Evolutionary conservation across 805 yeast species (phyloP).

Genomic region (Metschnikowia continentalis): DNA sequence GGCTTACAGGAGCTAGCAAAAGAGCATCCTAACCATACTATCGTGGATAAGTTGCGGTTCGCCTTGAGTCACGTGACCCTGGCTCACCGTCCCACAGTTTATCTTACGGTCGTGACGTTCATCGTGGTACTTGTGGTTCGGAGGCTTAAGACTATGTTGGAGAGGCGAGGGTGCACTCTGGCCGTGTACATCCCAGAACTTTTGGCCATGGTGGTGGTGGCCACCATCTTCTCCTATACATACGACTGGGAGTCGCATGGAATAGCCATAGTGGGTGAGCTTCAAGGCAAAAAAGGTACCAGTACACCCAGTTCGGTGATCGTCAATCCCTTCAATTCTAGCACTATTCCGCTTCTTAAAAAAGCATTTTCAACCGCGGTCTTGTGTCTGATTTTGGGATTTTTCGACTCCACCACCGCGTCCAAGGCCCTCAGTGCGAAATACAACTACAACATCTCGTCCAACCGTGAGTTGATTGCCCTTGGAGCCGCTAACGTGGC

Average conservation of each 20-base stretch:
- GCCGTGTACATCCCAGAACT: slow-evolving; percentile 32
- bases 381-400: slow-evolving; percentile 30
- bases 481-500: slow-evolving; percentile 28
- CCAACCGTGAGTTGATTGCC: slow-evolving; percentile 33
- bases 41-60: slow-evolving; percentile 13
- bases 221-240: slow-evolving; percentile 24
- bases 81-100: slow-evolving; percentile 10
- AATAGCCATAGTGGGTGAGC: slow-evolving; percentile 28
- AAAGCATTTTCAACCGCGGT: slow-evolving; percentile 27
- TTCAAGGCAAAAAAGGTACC: slow-evolving; percentile 8
- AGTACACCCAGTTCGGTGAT: background rate
- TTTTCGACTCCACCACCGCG: slow-evolving; percentile 35
- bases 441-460: slow-evolving; percentile 29
- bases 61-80: slow-evolving; percentile 4
- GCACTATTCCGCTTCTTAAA: slow-evolving; percentile 21
- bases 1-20: slow-evolving; percentile 20
- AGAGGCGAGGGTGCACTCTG: slow-evolving; percentile 13
- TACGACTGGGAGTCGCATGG: slow-evolving; percentile 25
- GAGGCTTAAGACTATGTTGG: slow-evolving; percentile 16
- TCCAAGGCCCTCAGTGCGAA: slow-evolving; percentile 29
- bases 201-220: slow-evolving; percentile 27
- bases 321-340: slow-evolving; percentile 22
- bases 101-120: slow-evolving; percentile 21
- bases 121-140: slow-evolving; percentile 21
- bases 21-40: background rate